Base-by-base conservation (phyloP, 441 rosid genomes). In the Adansonia madagascariensis region DNA sequence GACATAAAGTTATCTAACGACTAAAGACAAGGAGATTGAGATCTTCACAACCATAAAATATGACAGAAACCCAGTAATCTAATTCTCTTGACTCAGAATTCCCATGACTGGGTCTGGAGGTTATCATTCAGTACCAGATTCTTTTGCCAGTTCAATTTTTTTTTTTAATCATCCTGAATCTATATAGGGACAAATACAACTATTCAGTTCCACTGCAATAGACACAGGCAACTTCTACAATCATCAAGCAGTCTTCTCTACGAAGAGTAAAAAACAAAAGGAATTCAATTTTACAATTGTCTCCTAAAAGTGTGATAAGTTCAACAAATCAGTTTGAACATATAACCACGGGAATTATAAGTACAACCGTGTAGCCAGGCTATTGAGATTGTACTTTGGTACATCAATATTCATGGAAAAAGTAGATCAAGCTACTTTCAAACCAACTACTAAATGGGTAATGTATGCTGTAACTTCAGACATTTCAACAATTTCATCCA, bases 361-460 rank as follows among this genome's bases (percentile, higher is more conserved):
- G 6, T 9, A 66, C 27, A 65, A 66, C 15, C 71, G 10, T 17
- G 22, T 66, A 44, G 10, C 43, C 53, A n/a, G 14, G 39, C 3
- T 46, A 20, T 46, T 68, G 31, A 44, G 52, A 9, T 43, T 17
- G 27, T 66, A 4, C 8, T 66, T 43, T 18, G 9, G 27, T 66
- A 11, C 1, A 66, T 22, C 20, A 22, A 14, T 14, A 69, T 52
- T 18, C 20, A 14, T 62, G 59, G 46, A 56, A 56, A 35, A 39
- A 55, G 59, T 0, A 75, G 62, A 75, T 70, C 64, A 69, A 35
- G 17, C 69, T 27, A 39, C 52, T 20, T 20, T 27, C 7, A 35
- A 35, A 53, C 50, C 14, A 75, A 27, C 9, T 9, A 52, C 22
- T 20, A 46, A 47, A 52, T 18, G 53, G 12, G 10, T 31, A 39